Conservation (phyloP, 2,329 filamentous ascomycete genomes). For the Pseudogymnoascus sp. region DNA sequence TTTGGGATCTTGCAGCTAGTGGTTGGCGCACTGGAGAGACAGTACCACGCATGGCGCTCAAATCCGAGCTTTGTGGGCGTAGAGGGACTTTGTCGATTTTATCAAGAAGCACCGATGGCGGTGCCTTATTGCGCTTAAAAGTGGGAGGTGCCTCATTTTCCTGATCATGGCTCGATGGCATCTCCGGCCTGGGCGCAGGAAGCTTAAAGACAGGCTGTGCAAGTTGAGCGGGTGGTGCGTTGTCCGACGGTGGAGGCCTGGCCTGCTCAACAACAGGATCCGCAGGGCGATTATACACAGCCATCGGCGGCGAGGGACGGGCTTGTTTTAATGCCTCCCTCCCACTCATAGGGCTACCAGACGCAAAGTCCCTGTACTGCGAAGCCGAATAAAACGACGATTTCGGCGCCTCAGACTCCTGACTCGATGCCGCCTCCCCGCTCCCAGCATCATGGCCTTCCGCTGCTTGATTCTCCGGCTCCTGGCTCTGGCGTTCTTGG, state of each 20-base stretch:
- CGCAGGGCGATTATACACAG: background rate
- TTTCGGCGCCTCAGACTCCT: conserved; percentile 29
- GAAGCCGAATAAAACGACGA: conserved; percentile 29
- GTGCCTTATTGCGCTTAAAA: conserved; percentile 47
- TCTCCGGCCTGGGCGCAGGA: conserved; percentile 47
- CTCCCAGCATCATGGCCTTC: conserved; percentile 32
- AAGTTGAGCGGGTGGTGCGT: conserved; percentile 36
- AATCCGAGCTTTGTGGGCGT: conserved; percentile 44
- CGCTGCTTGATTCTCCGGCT: conserved; percentile 25
- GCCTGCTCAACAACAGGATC: conserved; percentile 27
- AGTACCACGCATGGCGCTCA: conserved; percentile 33
- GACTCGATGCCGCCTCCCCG: conserved; percentile 19
- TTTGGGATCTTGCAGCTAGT: conserved; percentile 48
- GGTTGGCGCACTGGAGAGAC: conserved; percentile 52
- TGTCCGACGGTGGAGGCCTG: conserved; percentile 38
- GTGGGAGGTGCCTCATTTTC: conserved; percentile 75
- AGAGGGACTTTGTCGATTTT: conserved; percentile 44
- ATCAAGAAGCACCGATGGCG: conserved; percentile 24
- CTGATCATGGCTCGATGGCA: conserved; percentile 66
- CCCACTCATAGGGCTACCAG: conserved; percentile 45
- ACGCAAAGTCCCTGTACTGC: conserved; percentile 34
- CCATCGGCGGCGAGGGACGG: background rate
- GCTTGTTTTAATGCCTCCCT: conserved; percentile 4
- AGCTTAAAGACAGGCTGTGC: conserved; percentile 53
- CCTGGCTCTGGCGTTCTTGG: conserved; percentile 21